A percentile compares a stretch with the other conserved stretches of the same genome.
Conservation (phyloP, 2,329 filamentous ascomycete genomes). For the Penicillium sclerotigenum region DNA sequence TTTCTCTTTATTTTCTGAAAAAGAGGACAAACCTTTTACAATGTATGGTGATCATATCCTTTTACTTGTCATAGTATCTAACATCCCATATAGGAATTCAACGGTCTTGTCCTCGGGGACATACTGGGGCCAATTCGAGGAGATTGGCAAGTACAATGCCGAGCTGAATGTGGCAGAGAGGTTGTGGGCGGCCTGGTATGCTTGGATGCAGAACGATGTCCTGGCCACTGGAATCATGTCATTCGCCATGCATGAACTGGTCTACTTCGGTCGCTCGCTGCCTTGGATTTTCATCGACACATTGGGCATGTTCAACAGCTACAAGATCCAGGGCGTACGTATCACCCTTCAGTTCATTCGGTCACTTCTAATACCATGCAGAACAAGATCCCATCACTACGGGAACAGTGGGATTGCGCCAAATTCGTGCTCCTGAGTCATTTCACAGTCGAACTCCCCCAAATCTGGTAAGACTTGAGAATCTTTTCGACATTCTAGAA, state of each 20-base stretch:
- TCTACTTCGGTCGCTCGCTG: constrained; percentile 90
- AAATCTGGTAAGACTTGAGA: constrained; percentile 70
- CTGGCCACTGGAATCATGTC: constrained; percentile 97
- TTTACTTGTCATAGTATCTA: not conserved
- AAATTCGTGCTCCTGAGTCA: constrained; percentile 89
- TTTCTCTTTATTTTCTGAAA: not conserved
- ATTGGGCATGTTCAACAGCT: constrained; percentile 83
- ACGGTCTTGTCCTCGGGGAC: constrained; percentile 50
- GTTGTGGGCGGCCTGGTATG: constrained; percentile 94
- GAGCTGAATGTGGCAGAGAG: constrained; percentile 82
- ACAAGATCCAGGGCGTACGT: constrained; percentile 86
- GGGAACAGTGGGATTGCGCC: constrained; percentile 93
- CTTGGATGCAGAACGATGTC: constrained; percentile 96
- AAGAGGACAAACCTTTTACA: not conserved
- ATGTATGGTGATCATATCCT: constrained; percentile 10
- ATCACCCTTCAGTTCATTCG: not conserved
- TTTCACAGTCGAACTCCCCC: constrained; percentile 95
- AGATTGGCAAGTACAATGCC: constrained; percentile 70
- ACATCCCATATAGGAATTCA: constrained; percentile 45
- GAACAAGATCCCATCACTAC: constrained; percentile 84
- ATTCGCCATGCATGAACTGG: constrained; percentile 86
- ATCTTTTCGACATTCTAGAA: not conserved
- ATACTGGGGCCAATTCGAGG: constrained; percentile 65
- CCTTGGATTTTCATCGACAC: constrained; percentile 91
- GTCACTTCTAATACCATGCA: constrained; percentile 28